Conservation (phyloP, 768 basidiomycete species). For the Auricularia sp. region DNA sequence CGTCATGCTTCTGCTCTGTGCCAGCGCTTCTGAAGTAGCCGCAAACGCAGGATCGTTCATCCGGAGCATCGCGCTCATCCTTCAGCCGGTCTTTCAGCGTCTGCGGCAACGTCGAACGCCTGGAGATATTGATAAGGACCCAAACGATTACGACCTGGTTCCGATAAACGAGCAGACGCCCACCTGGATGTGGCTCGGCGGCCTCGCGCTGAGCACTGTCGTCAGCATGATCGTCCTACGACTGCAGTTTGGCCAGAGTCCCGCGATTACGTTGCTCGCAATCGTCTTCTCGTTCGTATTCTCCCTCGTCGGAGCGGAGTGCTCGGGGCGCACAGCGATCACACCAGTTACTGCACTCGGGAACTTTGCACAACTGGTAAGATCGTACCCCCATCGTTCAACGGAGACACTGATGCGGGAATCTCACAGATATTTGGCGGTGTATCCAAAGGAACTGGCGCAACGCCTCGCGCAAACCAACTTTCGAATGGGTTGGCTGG, state of each 20-base stretch:
- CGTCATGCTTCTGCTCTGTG: constrained; percentile 50
- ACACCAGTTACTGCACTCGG: constrained; percentile 53
- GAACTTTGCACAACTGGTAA: constrained; percentile 19
- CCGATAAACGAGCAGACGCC: constrained; percentile 48
- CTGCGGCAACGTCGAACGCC: constrained; percentile 7
- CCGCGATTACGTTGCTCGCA: constrained; percentile 46
- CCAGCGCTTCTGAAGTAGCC: constrained; percentile 44
- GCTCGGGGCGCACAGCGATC: constrained; percentile 47
- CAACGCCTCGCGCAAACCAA: constrained; percentile 26
- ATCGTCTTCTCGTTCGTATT: constrained; percentile 54
- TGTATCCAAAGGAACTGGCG: constrained; percentile 37
- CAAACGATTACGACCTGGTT: constrained; percentile 40
- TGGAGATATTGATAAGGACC: constrained; percentile 13
- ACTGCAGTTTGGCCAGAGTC: constrained; percentile 44
- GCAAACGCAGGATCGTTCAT: constrained; percentile 30
- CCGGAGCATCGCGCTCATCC: constrained; percentile 14
- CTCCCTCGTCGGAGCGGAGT: constrained; percentile 58
- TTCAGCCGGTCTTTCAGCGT: not conserved
- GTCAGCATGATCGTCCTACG: constrained; percentile 43
- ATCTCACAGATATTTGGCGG: constrained; percentile 44
- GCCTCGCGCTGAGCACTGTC: constrained; percentile 37
- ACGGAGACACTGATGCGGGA: not conserved
- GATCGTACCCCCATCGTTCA: constrained; percentile 12
- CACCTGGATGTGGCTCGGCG: constrained; percentile 41
- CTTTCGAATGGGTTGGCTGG: constrained; percentile 43